phyloP scores from a whole-genome alignment of 2,329 filamentous ascomycete genomes.

The Fusarium luffae region DNA sequence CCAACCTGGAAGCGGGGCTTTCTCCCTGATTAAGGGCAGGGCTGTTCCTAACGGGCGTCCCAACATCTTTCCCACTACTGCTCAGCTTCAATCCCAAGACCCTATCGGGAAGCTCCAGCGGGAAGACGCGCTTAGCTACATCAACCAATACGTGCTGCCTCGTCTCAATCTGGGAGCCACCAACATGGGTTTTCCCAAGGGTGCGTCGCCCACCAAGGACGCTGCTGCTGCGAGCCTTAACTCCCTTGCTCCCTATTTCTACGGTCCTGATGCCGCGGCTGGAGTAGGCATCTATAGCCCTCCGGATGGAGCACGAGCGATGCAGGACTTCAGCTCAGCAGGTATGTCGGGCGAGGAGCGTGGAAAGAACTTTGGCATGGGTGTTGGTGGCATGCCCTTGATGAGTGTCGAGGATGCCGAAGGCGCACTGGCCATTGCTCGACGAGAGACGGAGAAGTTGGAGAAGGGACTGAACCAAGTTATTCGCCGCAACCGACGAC shows the following conservation, averaged over 20 bases:
- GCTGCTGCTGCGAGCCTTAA: constrained; percentile 63
- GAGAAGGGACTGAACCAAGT: constrained; percentile 71
- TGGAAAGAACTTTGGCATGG: constrained; percentile 47
- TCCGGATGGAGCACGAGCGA: constrained; percentile 50
- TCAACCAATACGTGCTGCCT: constrained; percentile 75
- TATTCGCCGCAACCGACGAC: constrained; percentile 68
- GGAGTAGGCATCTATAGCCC: constrained; percentile 59
- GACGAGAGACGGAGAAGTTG: constrained; percentile 69
- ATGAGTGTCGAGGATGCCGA: constrained; percentile 74
- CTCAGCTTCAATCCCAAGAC: constrained; percentile 62
- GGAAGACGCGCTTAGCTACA: constrained; percentile 74
- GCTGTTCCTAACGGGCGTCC: constrained; percentile 73
- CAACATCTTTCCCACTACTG: constrained; percentile 66
- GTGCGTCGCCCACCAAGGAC: constrained; percentile 54
- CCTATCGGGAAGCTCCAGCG: constrained; percentile 73
- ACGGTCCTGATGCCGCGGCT: constrained; percentile 58
- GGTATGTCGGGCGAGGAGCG: constrained; percentile 46
- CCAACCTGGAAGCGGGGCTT: constrained; percentile 64
- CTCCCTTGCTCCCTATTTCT: constrained; percentile 67
- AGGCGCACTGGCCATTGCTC: constrained; percentile 61
- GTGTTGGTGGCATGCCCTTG: constrained; percentile 60
- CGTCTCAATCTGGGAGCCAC: constrained; percentile 65
- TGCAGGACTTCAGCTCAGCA: constrained; percentile 50
- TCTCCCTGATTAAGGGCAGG: constrained; percentile 71
- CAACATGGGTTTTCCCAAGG: constrained; percentile 57